Conservation (phyloP, 805 yeast genomes). For the Pichia pseudocactophila region DNA sequence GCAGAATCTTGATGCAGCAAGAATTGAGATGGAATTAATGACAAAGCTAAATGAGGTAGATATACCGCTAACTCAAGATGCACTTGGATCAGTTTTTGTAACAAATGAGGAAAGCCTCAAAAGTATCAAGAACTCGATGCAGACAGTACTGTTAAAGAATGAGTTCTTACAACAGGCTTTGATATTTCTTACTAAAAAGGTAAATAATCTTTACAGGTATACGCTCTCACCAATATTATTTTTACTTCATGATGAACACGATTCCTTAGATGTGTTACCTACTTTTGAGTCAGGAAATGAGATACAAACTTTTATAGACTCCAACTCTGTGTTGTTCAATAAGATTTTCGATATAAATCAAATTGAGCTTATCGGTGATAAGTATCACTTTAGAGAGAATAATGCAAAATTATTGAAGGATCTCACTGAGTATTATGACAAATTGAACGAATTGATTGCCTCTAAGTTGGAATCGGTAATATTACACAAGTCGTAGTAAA, state of each 20-base stretch:
- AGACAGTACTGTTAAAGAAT: neutral
- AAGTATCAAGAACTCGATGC: too few relatives aligned
- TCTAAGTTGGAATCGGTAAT: too few relatives aligned
- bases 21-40: too few relatives aligned
- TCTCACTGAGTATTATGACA: too few relatives aligned
- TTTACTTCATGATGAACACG: neutral
- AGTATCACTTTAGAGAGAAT: neutral
- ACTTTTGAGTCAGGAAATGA: slow-evolving; percentile 1
- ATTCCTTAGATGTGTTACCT: neutral
- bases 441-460: too few relatives aligned
- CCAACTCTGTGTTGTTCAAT: neutral
- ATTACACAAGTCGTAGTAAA: too few relatives aligned
- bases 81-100: too few relatives aligned
- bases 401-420: neutral
- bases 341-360: neutral
- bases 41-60: too few relatives aligned
- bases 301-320: slow-evolving; percentile 2
- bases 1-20: too few relatives aligned
- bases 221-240: slow-evolving; percentile 5
- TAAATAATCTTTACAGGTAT: slow-evolving; percentile 2
- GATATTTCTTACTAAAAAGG: neutral
- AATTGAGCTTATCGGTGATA: neutral
- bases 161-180: neutral
- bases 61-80: too few relatives aligned
- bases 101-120: too few relatives aligned